Evolutionary conservation across 2,329 filamentous ascomycete species (phyloP), one percentile per base, ranked within the genome.

Genomic region (Anisogramma anomala): DNA sequence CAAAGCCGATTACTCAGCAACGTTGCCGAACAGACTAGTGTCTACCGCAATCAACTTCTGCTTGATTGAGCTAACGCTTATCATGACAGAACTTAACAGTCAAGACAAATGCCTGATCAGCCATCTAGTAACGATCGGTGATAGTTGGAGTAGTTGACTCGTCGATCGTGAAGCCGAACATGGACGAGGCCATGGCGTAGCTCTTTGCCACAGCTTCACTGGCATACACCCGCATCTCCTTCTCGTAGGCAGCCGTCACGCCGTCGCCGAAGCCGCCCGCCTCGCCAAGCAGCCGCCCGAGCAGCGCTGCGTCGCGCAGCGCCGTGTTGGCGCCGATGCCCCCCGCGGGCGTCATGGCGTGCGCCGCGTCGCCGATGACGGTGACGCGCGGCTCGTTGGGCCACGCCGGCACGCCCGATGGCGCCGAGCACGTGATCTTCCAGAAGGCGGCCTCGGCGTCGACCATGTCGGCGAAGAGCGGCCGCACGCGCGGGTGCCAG

Each of bases 351-450:
- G 71, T 76, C 72, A 77, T 77, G 1, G 64, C 66, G 46, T 77
- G 73, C 3, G 57, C 71, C 0, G 73, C 72, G 49, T 77, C 73
- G 1, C 74, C 74, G 40, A 77, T 70, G 1, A 76, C 61, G 0
- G 73, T 77, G 8, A 77, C 72, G 0, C 74, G 64, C 0, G 69
- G 65, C 39, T 76, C 67, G 33, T 74, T 79, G 7, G 58, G 50
- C 77, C 77, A 80, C 33, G 70, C 63, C 0, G 77, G 76, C 0
- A 80, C 72, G 1, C 75, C 74, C 1, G 62, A 62, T 0, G 75
- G 76, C 0, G 65, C 68, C 0, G 74, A 78, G 48, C 73, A 79
- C 2, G 75, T 79, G 35, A 81, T 79, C 50, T 78, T 80, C 73
- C 74, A 79, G 48, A 81, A 80, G 0, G 77, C 75, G 0, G 76